These are phyloP conservation scores for Endogone sp. DNA, from an alignment of 192 early-diverging fungal species.

Conservation along the genomic window DNA sequence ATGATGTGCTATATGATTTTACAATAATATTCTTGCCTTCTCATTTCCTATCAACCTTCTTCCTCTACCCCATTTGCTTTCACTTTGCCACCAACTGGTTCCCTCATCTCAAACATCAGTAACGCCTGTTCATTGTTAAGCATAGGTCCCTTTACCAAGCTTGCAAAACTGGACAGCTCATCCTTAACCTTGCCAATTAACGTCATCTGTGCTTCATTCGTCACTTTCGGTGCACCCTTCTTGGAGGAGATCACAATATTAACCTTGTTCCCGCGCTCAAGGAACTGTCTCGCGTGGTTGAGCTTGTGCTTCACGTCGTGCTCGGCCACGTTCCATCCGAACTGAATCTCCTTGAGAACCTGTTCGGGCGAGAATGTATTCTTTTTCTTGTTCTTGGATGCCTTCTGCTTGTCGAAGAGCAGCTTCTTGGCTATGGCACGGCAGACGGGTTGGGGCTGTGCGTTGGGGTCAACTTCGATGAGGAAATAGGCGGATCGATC, in stretches of 20 bases:
- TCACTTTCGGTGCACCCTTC: conserved; percentile 30
- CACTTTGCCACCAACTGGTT: background rate
- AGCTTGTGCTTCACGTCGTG: conserved; percentile 52
- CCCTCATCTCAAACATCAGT: background rate
- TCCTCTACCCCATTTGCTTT: background rate
- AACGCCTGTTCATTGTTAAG: background rate
- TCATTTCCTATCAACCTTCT: background rate
- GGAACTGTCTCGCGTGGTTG: conserved; percentile 34
- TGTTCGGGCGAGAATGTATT: conserved; percentile 25
- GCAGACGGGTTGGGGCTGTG: conserved; percentile 40
- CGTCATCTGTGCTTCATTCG: conserved; percentile 27
- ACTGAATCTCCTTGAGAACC: conserved; percentile 39
- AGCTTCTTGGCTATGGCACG: conserved; percentile 45
- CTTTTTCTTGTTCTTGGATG: conserved; percentile 37
- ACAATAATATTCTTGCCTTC: too few relatives aligned
- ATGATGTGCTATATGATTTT: too few relatives aligned
- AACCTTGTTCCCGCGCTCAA: conserved; percentile 49
- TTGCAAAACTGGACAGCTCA: conserved; percentile 15
- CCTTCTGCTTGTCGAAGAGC: conserved; percentile 48
- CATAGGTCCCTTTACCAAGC: background rate
- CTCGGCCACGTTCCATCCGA: conserved; percentile 47
- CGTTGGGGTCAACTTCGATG: conserved; percentile 37
- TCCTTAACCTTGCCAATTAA: conserved; percentile 31
- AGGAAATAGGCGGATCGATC: conserved; percentile 42
- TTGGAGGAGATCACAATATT: conserved; percentile 43